Conservation (phyloP, 2,329 filamentous ascomycete genomes). For the Tolypocladium guangdongense region DNA sequence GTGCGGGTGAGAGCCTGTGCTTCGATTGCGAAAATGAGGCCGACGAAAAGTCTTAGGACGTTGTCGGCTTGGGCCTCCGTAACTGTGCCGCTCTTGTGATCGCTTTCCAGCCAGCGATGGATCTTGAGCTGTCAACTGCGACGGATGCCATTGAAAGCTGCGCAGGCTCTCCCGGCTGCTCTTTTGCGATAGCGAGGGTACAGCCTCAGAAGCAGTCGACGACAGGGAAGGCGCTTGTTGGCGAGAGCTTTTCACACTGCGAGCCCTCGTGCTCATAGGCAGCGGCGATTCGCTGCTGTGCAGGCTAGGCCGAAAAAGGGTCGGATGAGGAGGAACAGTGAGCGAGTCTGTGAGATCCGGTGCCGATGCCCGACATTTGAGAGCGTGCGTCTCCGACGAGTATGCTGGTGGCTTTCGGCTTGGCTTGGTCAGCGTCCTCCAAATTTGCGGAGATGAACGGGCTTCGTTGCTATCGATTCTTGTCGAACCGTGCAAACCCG, state of each 20-base stretch:
- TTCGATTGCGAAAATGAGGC: conserved; percentile 25
- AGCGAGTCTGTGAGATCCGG: conserved; percentile 13
- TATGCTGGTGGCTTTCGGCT: not conserved
- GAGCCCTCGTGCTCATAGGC: conserved; percentile 32
- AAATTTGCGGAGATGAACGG: too few species aligned
- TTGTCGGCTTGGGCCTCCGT: conserved; percentile 8
- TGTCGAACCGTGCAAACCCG: not conserved
- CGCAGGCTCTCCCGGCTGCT: not conserved
- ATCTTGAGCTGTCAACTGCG: not conserved
- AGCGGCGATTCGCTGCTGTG: conserved; percentile 22
- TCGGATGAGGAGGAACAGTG: conserved; percentile 6
- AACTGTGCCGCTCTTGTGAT: not conserved
- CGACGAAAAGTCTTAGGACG: conserved; percentile 21
- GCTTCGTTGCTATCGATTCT: too few species aligned
- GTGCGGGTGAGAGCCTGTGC: conserved; percentile 18
- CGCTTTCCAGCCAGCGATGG: not conserved
- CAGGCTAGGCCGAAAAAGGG: conserved; percentile 1
- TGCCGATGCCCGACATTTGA: conserved; percentile 9
- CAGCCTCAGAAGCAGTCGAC: not conserved
- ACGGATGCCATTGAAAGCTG: not conserved
- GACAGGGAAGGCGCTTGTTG: conserved; percentile 6
- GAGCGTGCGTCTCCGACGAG: not conserved
- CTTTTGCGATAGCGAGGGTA: not conserved
- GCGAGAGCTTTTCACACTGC: conserved; percentile 17
- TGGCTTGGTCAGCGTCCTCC: not conserved